Evolutionary conservation across 352 stramenopile species (phyloP).

Genomic region (Saprolegnia parasitica): DNA sequence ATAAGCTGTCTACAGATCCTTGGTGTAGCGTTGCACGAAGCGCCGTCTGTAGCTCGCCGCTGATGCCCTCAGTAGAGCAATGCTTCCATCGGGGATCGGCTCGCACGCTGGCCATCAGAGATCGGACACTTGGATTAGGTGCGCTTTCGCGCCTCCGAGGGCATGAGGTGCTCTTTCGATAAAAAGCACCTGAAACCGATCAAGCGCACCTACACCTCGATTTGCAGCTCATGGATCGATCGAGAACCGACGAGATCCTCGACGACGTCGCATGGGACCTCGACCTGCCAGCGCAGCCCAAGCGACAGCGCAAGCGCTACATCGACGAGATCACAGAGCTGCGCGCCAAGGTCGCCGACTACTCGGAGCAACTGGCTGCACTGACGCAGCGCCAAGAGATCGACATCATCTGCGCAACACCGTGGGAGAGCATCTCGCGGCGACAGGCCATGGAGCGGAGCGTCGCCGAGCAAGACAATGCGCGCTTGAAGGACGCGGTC

Average conservation of each 20-base stretch:
- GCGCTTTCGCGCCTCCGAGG: too few relatives aligned
- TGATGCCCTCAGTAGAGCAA: background rate
- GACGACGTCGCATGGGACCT: too few relatives aligned
- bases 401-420: background rate
- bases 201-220: too few relatives aligned
- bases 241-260: too few relatives aligned
- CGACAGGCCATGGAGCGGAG: constrained; percentile 12
- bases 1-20: background rate
- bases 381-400: background rate
- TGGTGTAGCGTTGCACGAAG: background rate
- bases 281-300: background rate
- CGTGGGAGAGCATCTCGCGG: constrained; percentile 8
- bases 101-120: too few relatives aligned
- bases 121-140: too few relatives aligned
- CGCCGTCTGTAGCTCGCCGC: background rate
- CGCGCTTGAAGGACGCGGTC: background rate
- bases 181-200: too few relatives aligned
- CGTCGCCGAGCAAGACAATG: constrained; percentile 11
- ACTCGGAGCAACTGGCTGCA: background rate
- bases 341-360: background rate
- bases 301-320: background rate
- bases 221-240: too few relatives aligned
- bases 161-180: too few relatives aligned
- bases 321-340: background rate
- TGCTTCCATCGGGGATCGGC: too few relatives aligned